Evolutionary conservation across 2,329 filamentous ascomycete genomes (phyloP).

Genomic region (Claviceps purpurea): DNA sequence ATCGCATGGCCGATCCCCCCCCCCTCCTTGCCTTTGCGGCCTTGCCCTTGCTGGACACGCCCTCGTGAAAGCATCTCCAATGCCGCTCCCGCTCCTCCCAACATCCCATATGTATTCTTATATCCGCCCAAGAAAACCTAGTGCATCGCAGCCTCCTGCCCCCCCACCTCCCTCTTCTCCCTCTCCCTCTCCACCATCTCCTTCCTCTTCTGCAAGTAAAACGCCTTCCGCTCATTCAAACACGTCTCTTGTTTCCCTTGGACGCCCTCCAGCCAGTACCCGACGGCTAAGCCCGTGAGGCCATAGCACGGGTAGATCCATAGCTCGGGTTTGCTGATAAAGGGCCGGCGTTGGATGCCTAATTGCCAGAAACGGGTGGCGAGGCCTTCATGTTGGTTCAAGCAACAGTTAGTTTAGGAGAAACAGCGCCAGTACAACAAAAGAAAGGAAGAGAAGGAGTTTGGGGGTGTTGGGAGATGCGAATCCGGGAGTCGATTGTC

Average conservation of each 20-base stretch:
- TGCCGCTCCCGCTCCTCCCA: no score
- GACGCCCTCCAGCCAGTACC: conserved; percentile 91
- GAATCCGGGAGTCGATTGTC: not conserved
- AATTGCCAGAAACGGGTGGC: conserved; percentile 92
- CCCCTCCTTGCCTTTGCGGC: conserved; percentile 5
- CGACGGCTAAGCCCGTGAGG: conserved; percentile 70
- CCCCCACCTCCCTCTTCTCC: conserved; percentile 11
- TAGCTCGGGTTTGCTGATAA: conserved; percentile 72
- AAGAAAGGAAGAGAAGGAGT: not conserved
- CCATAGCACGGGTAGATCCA: conserved; percentile 91
- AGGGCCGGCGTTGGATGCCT: conserved; percentile 94
- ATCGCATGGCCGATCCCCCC: not conserved
- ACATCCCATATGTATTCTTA: not conserved
- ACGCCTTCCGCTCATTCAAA: conserved; percentile 64
- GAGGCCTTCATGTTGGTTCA: conserved; percentile 46
- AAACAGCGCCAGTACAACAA: not conserved
- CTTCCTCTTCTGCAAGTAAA: conserved; percentile 78
- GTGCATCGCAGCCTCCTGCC: not conserved
- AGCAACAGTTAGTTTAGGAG: no score
- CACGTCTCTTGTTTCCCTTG: conserved; percentile 69
- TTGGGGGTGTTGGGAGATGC: not conserved
- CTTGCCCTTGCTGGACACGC: conserved; percentile 16
- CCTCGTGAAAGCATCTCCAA: no score
- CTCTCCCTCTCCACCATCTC: conserved; percentile 37
- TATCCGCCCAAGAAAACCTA: not conserved